Conservation (phyloP, 306 rosid genomes). For the Dalbergia oliveri region DNA sequence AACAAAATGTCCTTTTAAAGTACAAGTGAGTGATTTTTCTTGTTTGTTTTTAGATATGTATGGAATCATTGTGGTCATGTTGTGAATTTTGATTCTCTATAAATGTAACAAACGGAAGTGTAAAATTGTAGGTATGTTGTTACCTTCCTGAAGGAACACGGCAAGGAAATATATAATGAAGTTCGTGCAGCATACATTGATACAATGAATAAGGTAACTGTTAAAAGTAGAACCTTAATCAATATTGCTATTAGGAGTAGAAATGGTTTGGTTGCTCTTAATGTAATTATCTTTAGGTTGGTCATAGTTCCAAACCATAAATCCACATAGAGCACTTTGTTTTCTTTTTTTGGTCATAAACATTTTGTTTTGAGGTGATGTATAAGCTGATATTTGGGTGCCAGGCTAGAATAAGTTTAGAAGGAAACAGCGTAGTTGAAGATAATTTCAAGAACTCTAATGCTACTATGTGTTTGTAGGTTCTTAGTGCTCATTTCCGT, state of each 20-base stretch:
- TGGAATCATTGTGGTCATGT: slow-evolving; percentile 34
- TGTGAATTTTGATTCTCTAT: slow-evolving; percentile 28
- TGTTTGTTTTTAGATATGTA: slow-evolving; percentile 20
- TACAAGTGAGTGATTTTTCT: slow-evolving; percentile 79
- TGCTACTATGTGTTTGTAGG: slow-evolving; percentile 65
- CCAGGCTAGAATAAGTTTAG: slow-evolving; percentile 1
- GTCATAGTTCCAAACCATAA: background rate
- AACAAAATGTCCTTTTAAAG: slow-evolving; percentile 92
- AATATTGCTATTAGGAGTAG: slow-evolving; percentile 26
- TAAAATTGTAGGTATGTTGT: slow-evolving; percentile 74
- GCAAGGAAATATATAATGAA: slow-evolving; percentile 88
- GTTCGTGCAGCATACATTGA: slow-evolving; percentile 92
- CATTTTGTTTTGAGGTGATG: too few relatives aligned
- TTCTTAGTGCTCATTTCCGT: slow-evolving; percentile 96
- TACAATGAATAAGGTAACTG: slow-evolving; percentile 90
- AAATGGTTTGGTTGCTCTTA: slow-evolving; percentile 11
- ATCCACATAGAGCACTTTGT: too few relatives aligned
- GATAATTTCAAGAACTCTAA: slow-evolving; percentile 40
- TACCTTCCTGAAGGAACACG: slow-evolving; percentile 90
- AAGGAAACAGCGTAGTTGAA: slow-evolving; percentile 8
- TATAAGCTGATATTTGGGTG: background rate
- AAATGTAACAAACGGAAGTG: slow-evolving; percentile 44
- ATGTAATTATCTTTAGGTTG: background rate
- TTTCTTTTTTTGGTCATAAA: too few relatives aligned
- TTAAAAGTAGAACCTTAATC: slow-evolving; percentile 6